phyloP scores from a whole-genome alignment of 2,329 filamentous ascomycete genomes.

The Ceratocystiopsis brevicomis region DNA sequence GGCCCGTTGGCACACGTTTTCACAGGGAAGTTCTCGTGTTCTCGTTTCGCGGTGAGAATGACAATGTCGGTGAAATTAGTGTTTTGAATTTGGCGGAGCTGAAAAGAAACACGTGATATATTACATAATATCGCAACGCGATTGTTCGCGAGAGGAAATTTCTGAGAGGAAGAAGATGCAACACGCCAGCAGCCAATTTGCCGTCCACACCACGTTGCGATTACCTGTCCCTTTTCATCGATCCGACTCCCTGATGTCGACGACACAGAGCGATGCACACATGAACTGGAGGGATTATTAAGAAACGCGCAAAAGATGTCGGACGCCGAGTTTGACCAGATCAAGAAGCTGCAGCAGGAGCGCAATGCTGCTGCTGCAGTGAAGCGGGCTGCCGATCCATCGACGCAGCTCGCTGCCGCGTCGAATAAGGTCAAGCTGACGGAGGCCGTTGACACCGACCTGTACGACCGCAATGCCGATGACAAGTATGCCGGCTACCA shows the following conservation, averaged over 20 bases:
- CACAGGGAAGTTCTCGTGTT: no score
- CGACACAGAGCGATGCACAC: slow-evolving; percentile 4
- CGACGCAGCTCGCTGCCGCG: slow-evolving; percentile 62
- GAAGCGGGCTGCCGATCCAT: slow-evolving; percentile 64
- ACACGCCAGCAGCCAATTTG: no score
- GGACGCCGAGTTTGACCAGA: slow-evolving; percentile 70
- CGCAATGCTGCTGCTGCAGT: slow-evolving; percentile 65
- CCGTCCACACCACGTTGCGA: no score
- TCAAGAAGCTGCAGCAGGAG: slow-evolving; percentile 80
- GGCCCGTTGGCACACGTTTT: no score
- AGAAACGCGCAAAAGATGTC: slow-evolving; percentile 26
- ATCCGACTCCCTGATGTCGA: background rate
- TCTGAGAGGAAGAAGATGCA: background rate
- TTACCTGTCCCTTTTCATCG: no score
- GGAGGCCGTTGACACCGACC: slow-evolving; percentile 69
- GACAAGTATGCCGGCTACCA: slow-evolving; percentile 85
- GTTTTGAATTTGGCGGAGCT: no score
- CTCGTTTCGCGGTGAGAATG: no score
- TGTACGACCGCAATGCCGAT: slow-evolving; percentile 55
- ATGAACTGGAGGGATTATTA: background rate
- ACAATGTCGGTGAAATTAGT: no score
- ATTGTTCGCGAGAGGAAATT: background rate
- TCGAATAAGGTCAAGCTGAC: slow-evolving; percentile 83
- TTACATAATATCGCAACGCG: background rate
- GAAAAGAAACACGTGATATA: background rate